Conservation (phyloP, 768 basidiomycete species). For the Serendipita vermifera region DNA sequence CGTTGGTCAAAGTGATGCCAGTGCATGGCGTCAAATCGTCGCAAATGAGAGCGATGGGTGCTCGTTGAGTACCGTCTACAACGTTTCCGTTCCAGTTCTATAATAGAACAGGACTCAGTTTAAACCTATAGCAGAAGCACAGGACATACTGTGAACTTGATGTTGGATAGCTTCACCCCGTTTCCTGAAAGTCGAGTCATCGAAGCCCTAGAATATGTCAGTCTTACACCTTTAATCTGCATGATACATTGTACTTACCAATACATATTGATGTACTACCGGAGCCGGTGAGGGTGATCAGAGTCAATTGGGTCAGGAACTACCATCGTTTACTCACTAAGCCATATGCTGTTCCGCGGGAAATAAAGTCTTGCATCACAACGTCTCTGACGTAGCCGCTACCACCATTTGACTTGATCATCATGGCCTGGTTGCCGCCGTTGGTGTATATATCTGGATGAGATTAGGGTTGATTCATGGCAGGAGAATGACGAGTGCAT, state of each 20-base stretch:
- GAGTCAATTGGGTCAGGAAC: too few relatives aligned
- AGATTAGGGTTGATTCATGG: too few relatives aligned
- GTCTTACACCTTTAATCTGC: too few relatives aligned
- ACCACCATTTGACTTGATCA: conserved; percentile 21
- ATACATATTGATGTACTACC: too few relatives aligned
- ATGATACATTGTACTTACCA: too few relatives aligned
- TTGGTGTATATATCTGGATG: conserved; percentile 17
- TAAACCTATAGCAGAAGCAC: neutral
- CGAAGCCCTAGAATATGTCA: too few relatives aligned
- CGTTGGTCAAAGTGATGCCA: conserved; percentile 20
- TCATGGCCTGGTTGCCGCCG: conserved; percentile 24
- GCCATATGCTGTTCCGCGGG: conserved; percentile 22
- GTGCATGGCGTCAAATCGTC: conserved; percentile 21
- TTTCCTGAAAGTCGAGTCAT: conserved; percentile 17
- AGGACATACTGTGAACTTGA: conserved; percentile 20
- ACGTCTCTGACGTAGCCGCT: conserved; percentile 21
- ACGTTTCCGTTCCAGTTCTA: conserved; percentile 23
- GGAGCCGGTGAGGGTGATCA: too few relatives aligned
- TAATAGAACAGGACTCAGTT: neutral
- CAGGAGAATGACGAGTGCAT: too few relatives aligned
- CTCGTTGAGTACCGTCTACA: conserved; percentile 18
- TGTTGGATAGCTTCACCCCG: conserved; percentile 21
- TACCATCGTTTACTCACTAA: conserved; percentile 22
- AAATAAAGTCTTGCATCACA: conserved; percentile 22
- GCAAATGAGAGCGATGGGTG: conserved; percentile 21